Evolutionary conservation across 192 early-diverging fungal genomes (phyloP).

Genomic region (Linnemannia zychae): DNA sequence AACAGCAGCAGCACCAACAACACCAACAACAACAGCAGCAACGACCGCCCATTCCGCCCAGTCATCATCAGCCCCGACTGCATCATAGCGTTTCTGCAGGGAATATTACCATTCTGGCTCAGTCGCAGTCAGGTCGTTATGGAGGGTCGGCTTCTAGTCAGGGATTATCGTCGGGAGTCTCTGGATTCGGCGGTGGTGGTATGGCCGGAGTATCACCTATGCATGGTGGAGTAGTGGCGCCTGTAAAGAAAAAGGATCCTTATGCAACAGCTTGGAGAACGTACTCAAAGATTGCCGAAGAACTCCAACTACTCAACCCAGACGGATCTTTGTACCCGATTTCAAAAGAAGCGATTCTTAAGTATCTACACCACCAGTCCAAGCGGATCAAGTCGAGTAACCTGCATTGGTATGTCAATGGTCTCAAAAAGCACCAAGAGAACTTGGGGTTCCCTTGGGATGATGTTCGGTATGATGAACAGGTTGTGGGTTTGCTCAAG

Average conservation of each 20-base stretch:
- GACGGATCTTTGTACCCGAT: conserved; percentile 50
- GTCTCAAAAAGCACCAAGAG: conserved; percentile 55
- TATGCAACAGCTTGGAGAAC: conserved; percentile 56
- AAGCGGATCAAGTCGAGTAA: conserved; percentile 55
- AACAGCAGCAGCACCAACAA: conserved; percentile 15
- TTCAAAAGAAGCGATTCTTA: conserved; percentile 54
- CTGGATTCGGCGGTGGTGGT: not conserved
- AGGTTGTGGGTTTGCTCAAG: conserved; percentile 47
- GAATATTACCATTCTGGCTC: conserved; percentile 31
- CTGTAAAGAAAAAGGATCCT: conserved; percentile 50
- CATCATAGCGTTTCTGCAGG: conserved; percentile 50
- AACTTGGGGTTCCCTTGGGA: conserved; percentile 56
- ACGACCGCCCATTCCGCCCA: conserved; percentile 41
- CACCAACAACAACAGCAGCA: conserved; percentile 39
- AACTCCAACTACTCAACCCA: conserved; percentile 35
- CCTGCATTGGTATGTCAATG: conserved; percentile 55
- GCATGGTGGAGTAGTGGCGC: not conserved
- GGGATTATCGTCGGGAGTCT: not conserved
- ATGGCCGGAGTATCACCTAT: not conserved
- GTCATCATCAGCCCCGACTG: conserved; percentile 44
- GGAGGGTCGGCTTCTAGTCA: not conserved
- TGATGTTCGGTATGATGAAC: conserved; percentile 52
- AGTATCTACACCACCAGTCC: conserved; percentile 54
- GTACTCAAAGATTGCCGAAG: conserved; percentile 55
- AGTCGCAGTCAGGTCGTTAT: conserved; percentile 17